A percentile compares a stretch with the other conserved stretches of the same genome.
Evolutionary conservation across 495 filamentous ascomycete genomes (phyloP).

Genomic region (Neurospora tetrasperma): DNA sequence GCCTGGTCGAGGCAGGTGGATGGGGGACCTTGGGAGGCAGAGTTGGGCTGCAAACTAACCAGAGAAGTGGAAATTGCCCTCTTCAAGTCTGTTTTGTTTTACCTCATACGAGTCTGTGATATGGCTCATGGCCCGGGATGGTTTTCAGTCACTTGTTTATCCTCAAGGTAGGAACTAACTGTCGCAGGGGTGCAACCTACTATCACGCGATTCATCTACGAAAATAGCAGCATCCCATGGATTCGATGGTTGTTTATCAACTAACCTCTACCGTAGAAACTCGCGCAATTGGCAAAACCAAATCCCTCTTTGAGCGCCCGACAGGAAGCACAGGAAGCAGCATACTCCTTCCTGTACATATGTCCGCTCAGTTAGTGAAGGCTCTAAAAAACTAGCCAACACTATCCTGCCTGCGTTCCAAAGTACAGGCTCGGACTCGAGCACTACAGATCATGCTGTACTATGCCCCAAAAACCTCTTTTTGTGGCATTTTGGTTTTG

Average conservation of each 20-base stretch:
- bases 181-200: background rate
- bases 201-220: background rate
- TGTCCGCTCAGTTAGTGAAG: too few species aligned
- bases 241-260: background rate
- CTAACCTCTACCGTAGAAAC: background rate
- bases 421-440: too few species aligned
- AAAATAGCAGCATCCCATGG: background rate
- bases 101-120: background rate
- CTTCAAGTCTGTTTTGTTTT: background rate
- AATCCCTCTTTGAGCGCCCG: too few species aligned
- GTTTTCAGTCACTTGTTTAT: background rate
- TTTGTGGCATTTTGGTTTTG: too few species aligned
- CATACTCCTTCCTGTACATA: too few species aligned
- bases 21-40: background rate
- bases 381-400: too few species aligned
- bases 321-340: too few species aligned
- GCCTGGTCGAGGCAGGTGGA: background rate
- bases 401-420: too few species aligned
- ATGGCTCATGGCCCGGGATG: background rate
- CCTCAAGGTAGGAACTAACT: background rate
- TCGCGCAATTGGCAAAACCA: too few species aligned
- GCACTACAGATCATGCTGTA: too few species aligned
- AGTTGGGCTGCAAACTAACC: background rate
- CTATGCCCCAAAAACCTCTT: too few species aligned
- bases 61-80: background rate